Conservation (phyloP, 2,329 filamentous ascomycete genomes). For the Oidium heveae region DNA sequence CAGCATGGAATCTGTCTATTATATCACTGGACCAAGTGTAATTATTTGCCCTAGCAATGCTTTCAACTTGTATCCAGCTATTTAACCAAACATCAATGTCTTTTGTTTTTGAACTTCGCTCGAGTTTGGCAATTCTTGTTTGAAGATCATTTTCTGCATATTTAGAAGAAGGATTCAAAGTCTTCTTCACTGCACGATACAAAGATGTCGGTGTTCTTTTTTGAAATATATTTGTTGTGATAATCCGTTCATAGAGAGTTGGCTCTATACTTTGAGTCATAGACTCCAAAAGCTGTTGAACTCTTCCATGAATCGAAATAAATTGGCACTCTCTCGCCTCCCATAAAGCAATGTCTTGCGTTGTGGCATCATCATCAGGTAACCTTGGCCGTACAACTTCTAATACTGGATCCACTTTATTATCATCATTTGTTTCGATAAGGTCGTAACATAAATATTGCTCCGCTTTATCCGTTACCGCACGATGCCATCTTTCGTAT, state of each 20-base stretch:
- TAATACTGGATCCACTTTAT: not conserved
- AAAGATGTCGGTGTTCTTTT: not conserved
- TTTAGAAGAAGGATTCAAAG: not conserved
- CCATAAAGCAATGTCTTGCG: not conserved
- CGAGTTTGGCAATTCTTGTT: not conserved
- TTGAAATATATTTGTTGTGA: too few species aligned
- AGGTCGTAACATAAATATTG: not conserved
- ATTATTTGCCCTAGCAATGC: not conserved
- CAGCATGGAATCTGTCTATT: not conserved
- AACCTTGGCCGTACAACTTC: not conserved
- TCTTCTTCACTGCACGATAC: not conserved
- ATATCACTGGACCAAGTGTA: not conserved
- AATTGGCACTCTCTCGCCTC: not conserved
- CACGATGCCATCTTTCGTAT: not conserved
- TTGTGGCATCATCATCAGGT: not conserved
- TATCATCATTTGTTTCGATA: not conserved
- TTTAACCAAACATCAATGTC: not conserved
- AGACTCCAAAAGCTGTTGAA: not conserved
- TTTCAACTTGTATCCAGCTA: not conserved
- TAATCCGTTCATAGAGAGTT: not conserved
- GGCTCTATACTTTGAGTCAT: not conserved
- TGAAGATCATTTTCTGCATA: not conserved
- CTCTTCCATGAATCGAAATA: not conserved
- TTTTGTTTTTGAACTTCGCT: not conserved
- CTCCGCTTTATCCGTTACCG: not conserved